Evolutionary conservation across 2,329 filamentous ascomycete genomes (phyloP), one percentile per base, ranked within the genome.

Genomic region (Colletotrichum neosansevieriae): DNA sequence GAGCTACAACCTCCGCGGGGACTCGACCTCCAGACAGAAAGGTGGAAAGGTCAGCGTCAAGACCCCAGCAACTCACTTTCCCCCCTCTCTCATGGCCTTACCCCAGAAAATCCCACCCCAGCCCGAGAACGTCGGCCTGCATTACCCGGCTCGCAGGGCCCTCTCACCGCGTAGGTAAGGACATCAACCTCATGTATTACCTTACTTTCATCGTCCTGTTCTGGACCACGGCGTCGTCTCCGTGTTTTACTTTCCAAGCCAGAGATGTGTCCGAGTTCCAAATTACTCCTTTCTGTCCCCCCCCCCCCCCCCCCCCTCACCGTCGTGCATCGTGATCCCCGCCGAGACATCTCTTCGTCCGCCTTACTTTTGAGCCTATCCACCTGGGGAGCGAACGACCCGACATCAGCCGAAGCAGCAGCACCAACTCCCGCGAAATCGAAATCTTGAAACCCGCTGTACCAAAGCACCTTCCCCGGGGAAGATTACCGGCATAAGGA

Each of bases 381-480:
- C 29, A 6, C 24, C 24, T 29, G 24, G 3, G 29, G 40, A 11
- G 34, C 29, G 24, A 58, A 47, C 15, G n/a, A 10, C 40, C 34
- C 51, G 21, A 44, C 36, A 29, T 44, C n/a, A 12, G 19, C 24
- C 42, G 54, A 34, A 32, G 19, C 54, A 47, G 47, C 21, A 44
- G 24, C 49, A 51, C 32, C 58, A 29, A 4, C 24, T 63, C 49
- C 58, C 42, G 24, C 54, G 49, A 42, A 65, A 38, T 19, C 15
- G 21, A n/a, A 12, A 15, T 36, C 47, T 40, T 68, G 65, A 59
- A 65, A 68, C 66, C 36, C n/a, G 12, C 21, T 34, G 36, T 38
- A 54, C 42, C 54, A 58, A 38, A 65, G 47, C 66, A 68, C 61
- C 24, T 6, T 29, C 6, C 6, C 56, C 36, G 61, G 47, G 66